Base-by-base conservation (phyloP, 2,329 filamentous ascomycete genomes). In the Talaromyces sp. region DNA sequence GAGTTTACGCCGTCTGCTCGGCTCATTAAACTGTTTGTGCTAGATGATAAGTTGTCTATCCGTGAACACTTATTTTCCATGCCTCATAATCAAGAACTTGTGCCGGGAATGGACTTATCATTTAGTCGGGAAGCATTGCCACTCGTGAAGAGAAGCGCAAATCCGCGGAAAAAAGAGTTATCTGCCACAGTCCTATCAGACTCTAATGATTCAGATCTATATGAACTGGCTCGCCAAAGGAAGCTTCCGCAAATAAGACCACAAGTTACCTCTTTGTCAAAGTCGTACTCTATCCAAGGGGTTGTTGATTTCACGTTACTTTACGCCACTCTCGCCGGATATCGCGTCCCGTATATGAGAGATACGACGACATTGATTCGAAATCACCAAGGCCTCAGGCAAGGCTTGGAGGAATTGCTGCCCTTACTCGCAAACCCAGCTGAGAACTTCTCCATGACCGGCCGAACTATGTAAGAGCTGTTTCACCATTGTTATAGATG, bases 1-100 rank as follows among this genome's bases (percentile, higher is more conserved):
- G 47, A 65, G 4, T 64, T 69, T 55, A 65, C 68, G 13, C 64
- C 63, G 8, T 57, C 63, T 30, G 49, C 71, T 32, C 70, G 62
- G 22, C 64, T 77, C n/a, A 59, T 75, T 33, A 77, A 77, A 59
- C 68, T 75, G 39, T 75, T 78, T 53, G 66, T 70, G 55, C 63
- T 76, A 25, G 70, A 73, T 59, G 69, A 70, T 5, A 65, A 67
- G 27, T 65, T 74, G 51, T 67, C 71, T 25, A 60, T 78, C n/a
- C 69, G 70, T 52, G 75, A 78, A 65, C 70, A 71, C 13, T 55
- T 76, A 30, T 76, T 73, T 62, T 64, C 62, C 30, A 66, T 63
- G 4, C 63, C 66, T 25, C 59, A 58, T 6, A 55, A 36, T 55
- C 62, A 65, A 17, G 42, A 44, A 33, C 51, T 39, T 55, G 44